phyloP scores from a whole-genome alignment of 2,329 filamentous ascomycete genomes.

The Grosmannia huntii region DNA sequence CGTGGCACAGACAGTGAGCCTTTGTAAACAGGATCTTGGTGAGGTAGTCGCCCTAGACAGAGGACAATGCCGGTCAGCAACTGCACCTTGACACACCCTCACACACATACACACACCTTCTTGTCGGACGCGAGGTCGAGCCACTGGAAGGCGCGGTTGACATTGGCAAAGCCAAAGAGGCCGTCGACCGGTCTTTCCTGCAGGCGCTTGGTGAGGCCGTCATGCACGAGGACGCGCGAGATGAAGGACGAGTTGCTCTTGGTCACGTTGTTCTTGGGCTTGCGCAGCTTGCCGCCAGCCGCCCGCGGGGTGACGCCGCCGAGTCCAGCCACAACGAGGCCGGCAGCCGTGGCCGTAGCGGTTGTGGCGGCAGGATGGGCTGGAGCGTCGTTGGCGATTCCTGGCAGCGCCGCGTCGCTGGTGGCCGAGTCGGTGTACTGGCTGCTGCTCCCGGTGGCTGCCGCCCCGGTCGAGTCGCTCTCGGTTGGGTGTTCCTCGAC shows the following conservation, averaged over 20 bases:
- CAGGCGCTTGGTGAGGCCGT: slow-evolving; percentile 64
- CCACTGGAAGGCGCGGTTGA: slow-evolving; percentile 94
- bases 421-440: slow-evolving; percentile 5
- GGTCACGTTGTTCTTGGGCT: slow-evolving; percentile 95
- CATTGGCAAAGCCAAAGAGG: slow-evolving; percentile 84
- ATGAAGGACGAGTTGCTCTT: slow-evolving; percentile 99
- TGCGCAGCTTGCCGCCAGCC: slow-evolving; percentile 60
- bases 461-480: slow-evolving; percentile 6
- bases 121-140: slow-evolving; percentile 68
- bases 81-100: not conserved
- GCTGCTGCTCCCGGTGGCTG: not conserved
- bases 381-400: not conserved
- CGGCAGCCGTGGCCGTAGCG: slow-evolving; percentile 36
- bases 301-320: slow-evolving; percentile 50
- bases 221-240: slow-evolving; percentile 87
- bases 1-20: slow-evolving; percentile 87
- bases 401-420: slow-evolving; percentile 1
- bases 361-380: slow-evolving; percentile 22
- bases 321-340: slow-evolving; percentile 57
- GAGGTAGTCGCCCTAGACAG: slow-evolving; percentile 58
- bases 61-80: no score
- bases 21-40: slow-evolving; percentile 97
- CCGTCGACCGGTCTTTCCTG: slow-evolving; percentile 68
- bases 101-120: slow-evolving; percentile 35
- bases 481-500: slow-evolving; percentile 9